Percentiles rank a stretch among this genome's conserved stretches.
These are phyloP conservation scores for Ilex aquifolium DNA, from an alignment of 257 asterid genomes.

Conservation along the genomic window DNA sequence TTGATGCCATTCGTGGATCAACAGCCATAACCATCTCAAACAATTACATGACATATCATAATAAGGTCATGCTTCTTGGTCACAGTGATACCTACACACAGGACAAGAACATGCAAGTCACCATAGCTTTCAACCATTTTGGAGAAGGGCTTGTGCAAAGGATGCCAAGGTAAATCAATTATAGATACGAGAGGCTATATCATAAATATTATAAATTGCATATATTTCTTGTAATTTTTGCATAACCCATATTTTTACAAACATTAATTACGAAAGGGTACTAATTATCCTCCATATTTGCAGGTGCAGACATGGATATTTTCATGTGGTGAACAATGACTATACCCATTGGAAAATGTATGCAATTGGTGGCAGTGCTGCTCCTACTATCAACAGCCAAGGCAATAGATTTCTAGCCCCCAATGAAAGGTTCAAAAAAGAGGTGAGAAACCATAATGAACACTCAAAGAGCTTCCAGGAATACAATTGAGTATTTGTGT, in stretches of 20 bases:
- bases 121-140: no score
- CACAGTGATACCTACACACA: constrained; percentile 1
- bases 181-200: no score
- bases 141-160: not conserved
- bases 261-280: no score
- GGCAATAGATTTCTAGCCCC: not conserved
- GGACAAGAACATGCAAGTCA: not conserved
- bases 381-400: constrained; percentile 1
- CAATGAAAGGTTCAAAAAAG: constrained; percentile 1
- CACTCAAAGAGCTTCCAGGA: no score
- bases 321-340: constrained; percentile 2
- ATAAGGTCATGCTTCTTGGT: constrained; percentile 10
- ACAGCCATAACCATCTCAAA: constrained; percentile 11
- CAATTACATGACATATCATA: constrained; percentile 5
- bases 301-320: constrained; percentile 12
- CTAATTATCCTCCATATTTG: not conserved
- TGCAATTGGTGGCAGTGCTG: constrained; percentile 11
- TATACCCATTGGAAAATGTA: constrained; percentile 2
- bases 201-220: no score
- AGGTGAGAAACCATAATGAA: not conserved
- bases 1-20: constrained; percentile 7
- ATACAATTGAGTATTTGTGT: no score
- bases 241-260: no score
- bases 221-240: no score
- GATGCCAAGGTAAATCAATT: not conserved